Conservation (phyloP, 202 grass and related monocot species). For the Elaeis oleifera region DNA sequence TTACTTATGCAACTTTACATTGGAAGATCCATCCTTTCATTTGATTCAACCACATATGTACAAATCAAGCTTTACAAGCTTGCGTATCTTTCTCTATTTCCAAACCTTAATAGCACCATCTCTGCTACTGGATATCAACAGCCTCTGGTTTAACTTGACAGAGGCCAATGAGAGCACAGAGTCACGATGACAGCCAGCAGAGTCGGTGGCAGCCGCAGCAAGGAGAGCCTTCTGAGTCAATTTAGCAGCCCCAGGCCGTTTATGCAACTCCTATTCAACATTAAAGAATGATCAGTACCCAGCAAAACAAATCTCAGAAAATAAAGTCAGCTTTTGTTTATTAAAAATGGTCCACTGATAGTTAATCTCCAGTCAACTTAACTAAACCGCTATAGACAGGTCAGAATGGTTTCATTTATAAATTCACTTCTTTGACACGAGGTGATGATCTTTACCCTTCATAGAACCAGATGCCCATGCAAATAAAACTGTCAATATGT, state of each 20-base stretch:
- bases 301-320: too few species aligned
- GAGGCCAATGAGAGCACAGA: constrained; percentile 66
- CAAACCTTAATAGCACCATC: constrained; percentile 93
- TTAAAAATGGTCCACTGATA: too few species aligned
- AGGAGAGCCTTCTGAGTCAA: constrained; percentile 61
- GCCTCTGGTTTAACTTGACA: constrained; percentile 70
- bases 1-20: too few species aligned
- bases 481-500: too few species aligned
- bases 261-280: constrained; percentile 58
- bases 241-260: constrained; percentile 28
- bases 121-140: constrained; percentile 74
- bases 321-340: too few species aligned
- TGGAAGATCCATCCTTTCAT: too few species aligned
- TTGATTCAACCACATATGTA: constrained; percentile 17
- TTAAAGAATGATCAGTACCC: neutral
- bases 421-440: too few species aligned
- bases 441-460: too few species aligned
- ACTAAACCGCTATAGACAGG: too few species aligned
- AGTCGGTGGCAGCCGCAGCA: constrained; percentile 60
- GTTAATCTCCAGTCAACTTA: too few species aligned
- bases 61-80: constrained; percentile 11
- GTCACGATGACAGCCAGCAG: constrained; percentile 77
- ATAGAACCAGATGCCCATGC: too few species aligned
- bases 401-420: too few species aligned
- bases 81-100: constrained; percentile 46